These are phyloP conservation scores for Leucocoprinus leucothites DNA, from an alignment of 768 basidiomycete species.

Conservation along the genomic window DNA sequence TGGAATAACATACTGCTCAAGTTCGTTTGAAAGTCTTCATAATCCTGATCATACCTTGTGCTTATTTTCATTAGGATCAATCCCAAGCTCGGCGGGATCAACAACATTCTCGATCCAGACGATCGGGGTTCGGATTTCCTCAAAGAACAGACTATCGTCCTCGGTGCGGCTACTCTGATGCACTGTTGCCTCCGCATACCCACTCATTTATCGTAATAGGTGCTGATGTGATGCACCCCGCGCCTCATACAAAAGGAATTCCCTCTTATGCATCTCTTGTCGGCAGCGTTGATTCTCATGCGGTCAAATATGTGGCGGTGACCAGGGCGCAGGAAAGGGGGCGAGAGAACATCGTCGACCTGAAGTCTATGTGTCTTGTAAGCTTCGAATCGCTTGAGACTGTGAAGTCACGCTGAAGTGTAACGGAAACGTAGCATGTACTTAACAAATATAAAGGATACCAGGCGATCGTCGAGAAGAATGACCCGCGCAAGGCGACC, in stretches of 20 bases:
- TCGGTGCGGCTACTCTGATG: too few relatives aligned
- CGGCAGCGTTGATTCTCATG: constrained; percentile 73
- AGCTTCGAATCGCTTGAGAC: too few relatives aligned
- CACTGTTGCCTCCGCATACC: not conserved
- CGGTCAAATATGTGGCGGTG: constrained; percentile 67
- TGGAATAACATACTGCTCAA: constrained; percentile 81
- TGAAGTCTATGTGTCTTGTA: constrained; percentile 64
- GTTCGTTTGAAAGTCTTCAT: constrained; percentile 45
- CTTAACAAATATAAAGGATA: constrained; percentile 50
- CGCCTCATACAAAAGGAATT: constrained; percentile 70
- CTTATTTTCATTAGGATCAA: constrained; percentile 52
- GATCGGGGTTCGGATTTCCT: constrained; percentile 52
- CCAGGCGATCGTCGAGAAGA: constrained; percentile 51
- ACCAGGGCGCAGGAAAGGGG: constrained; percentile 66
- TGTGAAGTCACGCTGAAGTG: too few relatives aligned
- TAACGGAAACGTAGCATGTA: not conserved
- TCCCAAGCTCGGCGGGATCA: constrained; percentile 82
- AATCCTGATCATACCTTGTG: not conserved
- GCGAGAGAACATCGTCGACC: constrained; percentile 74
- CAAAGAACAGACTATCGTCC: constrained; percentile 62
- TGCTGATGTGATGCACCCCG: constrained; percentile 82
- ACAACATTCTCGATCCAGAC: constrained; percentile 63
- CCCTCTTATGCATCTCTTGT: constrained; percentile 84
- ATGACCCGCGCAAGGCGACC: constrained; percentile 30
- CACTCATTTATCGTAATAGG: constrained; percentile 40